Conservation (phyloP, 192 early-diverging fungal genomes). For the Obelidium mucronatum region DNA sequence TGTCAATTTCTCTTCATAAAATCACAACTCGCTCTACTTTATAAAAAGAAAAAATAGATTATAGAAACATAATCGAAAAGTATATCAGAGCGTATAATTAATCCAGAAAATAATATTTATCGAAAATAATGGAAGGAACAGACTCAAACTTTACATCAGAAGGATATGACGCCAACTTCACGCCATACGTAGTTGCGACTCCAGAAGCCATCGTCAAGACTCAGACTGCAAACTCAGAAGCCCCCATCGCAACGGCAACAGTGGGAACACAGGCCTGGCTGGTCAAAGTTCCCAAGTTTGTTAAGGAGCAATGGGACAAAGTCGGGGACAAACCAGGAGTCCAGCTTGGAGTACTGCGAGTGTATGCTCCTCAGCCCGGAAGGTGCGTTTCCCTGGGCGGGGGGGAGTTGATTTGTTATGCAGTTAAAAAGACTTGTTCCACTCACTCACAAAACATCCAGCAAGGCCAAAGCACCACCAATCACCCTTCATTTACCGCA, state of each 20-base stretch:
- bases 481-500: slow-evolving; percentile 37
- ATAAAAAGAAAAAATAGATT: no score
- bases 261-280: slow-evolving; percentile 67
- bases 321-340: slow-evolving; percentile 53
- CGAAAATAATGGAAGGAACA: no score
- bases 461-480: no score
- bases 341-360: slow-evolving; percentile 81
- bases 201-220: neutral
- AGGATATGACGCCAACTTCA: no score
- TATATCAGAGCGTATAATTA: no score
- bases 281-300: slow-evolving; percentile 92
- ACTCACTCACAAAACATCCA: no score
- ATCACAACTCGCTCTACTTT: no score
- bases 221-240: slow-evolving; percentile 12
- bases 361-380: slow-evolving; percentile 46
- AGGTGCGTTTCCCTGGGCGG: neutral
- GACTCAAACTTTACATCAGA: no score
- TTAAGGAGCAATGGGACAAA: slow-evolving; percentile 81
- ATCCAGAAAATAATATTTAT: no score
- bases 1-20: no score
- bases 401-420: neutral
- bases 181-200: no score
- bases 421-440: neutral
- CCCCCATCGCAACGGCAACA: neutral
- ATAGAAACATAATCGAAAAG: no score